These are phyloP conservation scores for Glycine latifolia DNA, from an alignment of 306 rosid species.

Conservation along the genomic window DNA sequence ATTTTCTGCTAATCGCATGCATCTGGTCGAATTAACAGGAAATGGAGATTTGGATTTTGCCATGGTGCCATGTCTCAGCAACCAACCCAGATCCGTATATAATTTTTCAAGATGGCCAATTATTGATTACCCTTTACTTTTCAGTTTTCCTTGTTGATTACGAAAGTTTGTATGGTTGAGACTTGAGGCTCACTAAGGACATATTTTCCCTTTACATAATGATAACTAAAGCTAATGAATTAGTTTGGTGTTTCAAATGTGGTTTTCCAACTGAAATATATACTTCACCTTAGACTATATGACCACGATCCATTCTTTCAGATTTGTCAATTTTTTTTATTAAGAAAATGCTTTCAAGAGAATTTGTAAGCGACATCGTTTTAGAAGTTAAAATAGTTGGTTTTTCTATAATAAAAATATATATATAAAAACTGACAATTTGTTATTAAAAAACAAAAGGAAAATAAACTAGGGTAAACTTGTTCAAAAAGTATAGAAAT, in stretches of 20 bases:
- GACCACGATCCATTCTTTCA: neutral
- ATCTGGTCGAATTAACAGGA: slow-evolving; percentile 18
- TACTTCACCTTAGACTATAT: neutral
- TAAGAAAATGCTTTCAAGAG: too few species aligned
- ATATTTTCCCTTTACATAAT: slow-evolving; percentile 9
- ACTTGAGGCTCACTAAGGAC: neutral
- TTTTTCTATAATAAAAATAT: too few species aligned
- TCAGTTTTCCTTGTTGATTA: neutral
- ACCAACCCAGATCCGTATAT: slow-evolving; percentile 6
- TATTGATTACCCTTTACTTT: neutral
- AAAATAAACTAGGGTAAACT: neutral
- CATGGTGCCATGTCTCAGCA: too few species aligned
- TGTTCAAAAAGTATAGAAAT: neutral
- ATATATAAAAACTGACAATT: neutral
- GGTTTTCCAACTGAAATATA: neutral
- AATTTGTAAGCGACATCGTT: neutral
- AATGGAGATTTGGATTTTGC: neutral
- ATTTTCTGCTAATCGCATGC: too few species aligned
- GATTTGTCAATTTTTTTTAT: neutral
- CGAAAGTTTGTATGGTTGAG: slow-evolving; percentile 37
- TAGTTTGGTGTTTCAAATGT: neutral
- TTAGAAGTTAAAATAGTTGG: neutral
- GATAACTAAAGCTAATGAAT: neutral
- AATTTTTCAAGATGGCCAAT: slow-evolving; percentile 23
- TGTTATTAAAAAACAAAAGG: neutral